Conservation (phyloP, 805 yeast genomes). For the Ogataea henricii region DNA sequence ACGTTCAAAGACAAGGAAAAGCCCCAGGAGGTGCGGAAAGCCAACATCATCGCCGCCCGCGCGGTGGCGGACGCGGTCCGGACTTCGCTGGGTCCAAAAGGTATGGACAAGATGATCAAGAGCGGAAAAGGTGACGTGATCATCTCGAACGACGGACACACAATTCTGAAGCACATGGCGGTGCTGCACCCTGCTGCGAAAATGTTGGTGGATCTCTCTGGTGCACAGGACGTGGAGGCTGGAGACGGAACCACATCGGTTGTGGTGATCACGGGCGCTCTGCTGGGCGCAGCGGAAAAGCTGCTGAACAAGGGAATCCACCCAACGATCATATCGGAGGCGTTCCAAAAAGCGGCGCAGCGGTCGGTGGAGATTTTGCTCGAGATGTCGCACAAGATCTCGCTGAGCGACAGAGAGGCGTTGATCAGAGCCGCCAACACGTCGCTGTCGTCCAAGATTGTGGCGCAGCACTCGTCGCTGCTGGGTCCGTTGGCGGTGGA, state of each 20-base stretch:
- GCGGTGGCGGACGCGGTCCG: slow-evolving; percentile 95
- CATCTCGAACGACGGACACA: slow-evolving; percentile 97
- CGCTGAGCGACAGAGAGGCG: slow-evolving; percentile 78
- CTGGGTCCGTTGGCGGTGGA: slow-evolving; percentile 95
- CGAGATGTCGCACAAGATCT: slow-evolving; percentile 82
- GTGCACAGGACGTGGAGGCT: slow-evolving; percentile 98
- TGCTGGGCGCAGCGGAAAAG: slow-evolving; percentile 93
- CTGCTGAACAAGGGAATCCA: slow-evolving; percentile 88
- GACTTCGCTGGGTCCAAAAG: slow-evolving; percentile 96
- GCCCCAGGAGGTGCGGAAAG: slow-evolving; percentile 90
- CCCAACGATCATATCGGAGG: slow-evolving; percentile 92
- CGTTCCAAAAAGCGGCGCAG: slow-evolving; percentile 85
- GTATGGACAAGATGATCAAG: slow-evolving; percentile 99
- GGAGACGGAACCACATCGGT: slow-evolving; percentile 99
- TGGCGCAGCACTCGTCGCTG: slow-evolving; percentile 83
- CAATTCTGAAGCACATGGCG: slow-evolving; percentile 96
- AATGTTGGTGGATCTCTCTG: slow-evolving; percentile 93
- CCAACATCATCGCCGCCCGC: slow-evolving; percentile 87
- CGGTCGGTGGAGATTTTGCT: slow-evolving; percentile 79
- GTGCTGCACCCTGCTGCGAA: slow-evolving; percentile 98
- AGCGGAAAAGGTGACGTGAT: slow-evolving; percentile 90
- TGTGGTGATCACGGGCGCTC: slow-evolving; percentile 91
- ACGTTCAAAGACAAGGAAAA: slow-evolving; percentile 91
- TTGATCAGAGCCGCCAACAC: slow-evolving; percentile 92
- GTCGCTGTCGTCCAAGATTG: slow-evolving; percentile 92